Evolutionary conservation across 192 early-diverging fungal genomes (phyloP), one percentile per base, ranked within the genome.

Genomic region (Umbelopsis sp.): DNA sequence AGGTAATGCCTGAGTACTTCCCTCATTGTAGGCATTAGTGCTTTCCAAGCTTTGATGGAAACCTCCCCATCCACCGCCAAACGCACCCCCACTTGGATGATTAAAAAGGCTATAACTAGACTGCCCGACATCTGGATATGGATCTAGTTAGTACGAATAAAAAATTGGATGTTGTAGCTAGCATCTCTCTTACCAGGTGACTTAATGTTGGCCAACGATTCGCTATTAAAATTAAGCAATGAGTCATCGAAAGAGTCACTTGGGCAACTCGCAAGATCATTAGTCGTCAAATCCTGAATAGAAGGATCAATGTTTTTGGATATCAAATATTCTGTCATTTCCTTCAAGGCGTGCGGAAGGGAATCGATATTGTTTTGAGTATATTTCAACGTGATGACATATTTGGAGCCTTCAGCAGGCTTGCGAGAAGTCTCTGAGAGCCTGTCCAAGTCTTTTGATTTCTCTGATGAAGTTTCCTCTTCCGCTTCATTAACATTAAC

Each of bases 291-390:
- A 35, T 61, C 55, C n/a, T 61, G 55, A 35, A 61, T 35, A 25
- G 55, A 35, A 2, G 55, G 55, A 25, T 7, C 71, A 48, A 80
- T 80, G 33, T 76, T 71, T 37, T 76, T 75, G 23, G 72, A 41
- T 18, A 75, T 65, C 67, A 80, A 45, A 20, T 53, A 80, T 35
- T 76, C 71, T 1, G 75, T 74, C 16, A 80, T 68, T 5, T 76
- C 51, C 49, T 80, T 71, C 64, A 76, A 70, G 9, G 78, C 78
- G 27, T 67, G 72, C 44, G 70, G 74, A 3, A 80, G 71, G 15
- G 75, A 69, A 20, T 80, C 74, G 23, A 76, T 72, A 45, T 73
- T 80, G 45, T 76, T 80, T 7, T 74, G 74, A 18, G 74, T 80
- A 61, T 76, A 80, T 55, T 80, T 80, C 67, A 80, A 75, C 7